A percentile compares a stretch with the other conserved stretches of the same genome.
Conservation (phyloP, 176 grass and related monocot species). For the Cenchrus americanus region DNA sequence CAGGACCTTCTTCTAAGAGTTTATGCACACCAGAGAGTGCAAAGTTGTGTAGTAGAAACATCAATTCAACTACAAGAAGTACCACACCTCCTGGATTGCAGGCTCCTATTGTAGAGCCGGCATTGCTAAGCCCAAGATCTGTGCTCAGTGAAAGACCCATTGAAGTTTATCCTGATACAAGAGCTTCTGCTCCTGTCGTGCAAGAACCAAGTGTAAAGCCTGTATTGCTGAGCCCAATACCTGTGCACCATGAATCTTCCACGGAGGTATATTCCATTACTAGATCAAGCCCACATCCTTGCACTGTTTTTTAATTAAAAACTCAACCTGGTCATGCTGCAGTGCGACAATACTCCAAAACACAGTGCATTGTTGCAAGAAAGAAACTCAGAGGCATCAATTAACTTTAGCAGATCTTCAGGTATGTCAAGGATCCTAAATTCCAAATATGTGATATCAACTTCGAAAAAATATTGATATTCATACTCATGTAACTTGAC, state of each 20-base stretch:
- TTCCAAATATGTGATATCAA: conserved; percentile 2
- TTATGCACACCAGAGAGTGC: conserved; percentile 4
- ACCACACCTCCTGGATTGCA: conserved; percentile 6
- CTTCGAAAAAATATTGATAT: not conserved
- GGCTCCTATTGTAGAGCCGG: not conserved
- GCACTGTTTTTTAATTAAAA: conserved; percentile 3
- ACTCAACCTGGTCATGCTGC: conserved; percentile 21
- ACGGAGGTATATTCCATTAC: conserved; percentile 9
- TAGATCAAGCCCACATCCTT: conserved; percentile 5
- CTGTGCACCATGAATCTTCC: conserved; percentile 14
- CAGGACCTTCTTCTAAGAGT: conserved; percentile 9
- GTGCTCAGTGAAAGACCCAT: conserved; percentile 16
- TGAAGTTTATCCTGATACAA: conserved; percentile 26
- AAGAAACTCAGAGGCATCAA: conserved; percentile 16
- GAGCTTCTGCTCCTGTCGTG: not conserved
- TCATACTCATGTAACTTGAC: not conserved
- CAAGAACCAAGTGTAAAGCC: not conserved
- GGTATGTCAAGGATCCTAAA: conserved; percentile 38
- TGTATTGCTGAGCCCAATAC: not conserved
- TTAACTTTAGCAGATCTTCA: conserved; percentile 36
- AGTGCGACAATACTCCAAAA: conserved; percentile 13
- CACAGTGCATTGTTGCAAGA: conserved; percentile 9
- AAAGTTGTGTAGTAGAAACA: conserved; percentile 13
- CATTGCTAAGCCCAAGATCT: conserved; percentile 34
- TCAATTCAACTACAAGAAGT: conserved; percentile 11